Evolutionary conservation across 495 filamentous ascomycete genomes (phyloP), one percentile per base, ranked within the genome.

Genomic region (Bombardia bombarda): DNA sequence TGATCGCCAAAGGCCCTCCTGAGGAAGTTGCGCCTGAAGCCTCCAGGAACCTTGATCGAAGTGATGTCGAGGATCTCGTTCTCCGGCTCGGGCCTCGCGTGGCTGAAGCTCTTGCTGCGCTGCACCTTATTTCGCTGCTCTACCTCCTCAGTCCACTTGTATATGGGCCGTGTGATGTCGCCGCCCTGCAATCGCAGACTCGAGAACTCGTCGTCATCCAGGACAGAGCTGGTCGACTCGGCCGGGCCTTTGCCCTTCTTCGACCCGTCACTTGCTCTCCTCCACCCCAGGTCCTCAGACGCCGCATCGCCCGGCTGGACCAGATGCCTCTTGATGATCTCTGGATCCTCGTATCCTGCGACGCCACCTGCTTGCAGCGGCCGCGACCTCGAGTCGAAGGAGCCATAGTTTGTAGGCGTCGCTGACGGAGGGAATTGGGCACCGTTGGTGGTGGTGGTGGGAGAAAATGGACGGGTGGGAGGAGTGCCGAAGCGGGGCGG

Each of bases 141-240:
- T 14, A 83, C 83, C 55, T 93, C 85, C 57, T 95, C 87, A 2
- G 87, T 86, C 83, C 90, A 96, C 32, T 84, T 81, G 60, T 98
- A 98, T 40, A 98, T 90, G 38, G 92, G 84, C 40, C 92, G 71
- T 20, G 89, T 95, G 30, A 96, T 83, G 58, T 98, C 92, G 26
- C 92, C 92, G 23, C 92, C 92, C 53, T 96, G 93, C 32, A 97
- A 66, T 52, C 79, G 79, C 50, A 98, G 62, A 62, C 90, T 95
- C 21, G 90, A 96, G 57, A 98, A 98, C 53, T 93, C 86, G 21
- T 89, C 84, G 17, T 74, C 78, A 32, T 75, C 75, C 14, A 66
- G 54, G n/a, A 59, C 73, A 22, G 69, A 21, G 6, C 39, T 34
- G 5, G 32, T 59, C 38, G 67, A 61, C 16, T 62, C 65, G 38